Conservation (phyloP, 306 rosid genomes). For the Pyrus betulifolia region DNA sequence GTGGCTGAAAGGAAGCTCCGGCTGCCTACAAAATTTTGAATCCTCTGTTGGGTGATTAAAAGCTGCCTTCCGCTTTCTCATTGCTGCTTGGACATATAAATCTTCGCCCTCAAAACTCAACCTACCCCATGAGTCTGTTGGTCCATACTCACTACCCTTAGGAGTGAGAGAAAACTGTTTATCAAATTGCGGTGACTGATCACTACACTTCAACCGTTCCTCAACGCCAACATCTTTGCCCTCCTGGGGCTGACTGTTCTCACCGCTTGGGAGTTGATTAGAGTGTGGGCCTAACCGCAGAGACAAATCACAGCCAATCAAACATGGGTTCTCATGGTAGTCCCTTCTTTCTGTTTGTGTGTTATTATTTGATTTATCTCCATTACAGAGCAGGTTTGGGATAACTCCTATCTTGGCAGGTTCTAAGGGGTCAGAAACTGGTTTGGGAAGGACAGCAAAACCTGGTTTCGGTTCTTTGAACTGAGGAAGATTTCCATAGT, state of each 20-base stretch:
- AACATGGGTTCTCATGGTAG: conserved; percentile 8
- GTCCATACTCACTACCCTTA: conserved; percentile 7
- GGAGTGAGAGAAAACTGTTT: conserved; percentile 6
- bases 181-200: conserved; percentile 1
- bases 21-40: conserved; percentile 22
- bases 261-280: conserved; percentile 15
- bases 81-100: conserved; percentile 9
- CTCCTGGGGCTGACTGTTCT: conserved; percentile 6
- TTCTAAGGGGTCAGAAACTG: conserved; percentile 16
- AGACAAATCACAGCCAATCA: conserved; percentile 52
- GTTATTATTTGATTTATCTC: conserved; percentile 12
- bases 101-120: conserved; percentile 7
- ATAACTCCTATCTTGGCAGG: conserved; percentile 14
- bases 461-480: conserved; percentile 10
- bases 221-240: conserved; percentile 10
- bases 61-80: conserved; percentile 33
- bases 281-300: conserved; percentile 47
- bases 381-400: neutral
- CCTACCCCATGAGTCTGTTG: conserved; percentile 1
- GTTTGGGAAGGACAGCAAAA: conserved; percentile 2
- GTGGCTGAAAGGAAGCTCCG: conserved; percentile 21
- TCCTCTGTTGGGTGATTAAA: conserved; percentile 17
- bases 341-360: conserved; percentile 7
- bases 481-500: conserved; percentile 24
- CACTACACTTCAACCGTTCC: conserved; percentile 4